Evolutionary conservation across 306 rosid species (phyloP).

Genomic region (Quercus variabilis): DNA sequence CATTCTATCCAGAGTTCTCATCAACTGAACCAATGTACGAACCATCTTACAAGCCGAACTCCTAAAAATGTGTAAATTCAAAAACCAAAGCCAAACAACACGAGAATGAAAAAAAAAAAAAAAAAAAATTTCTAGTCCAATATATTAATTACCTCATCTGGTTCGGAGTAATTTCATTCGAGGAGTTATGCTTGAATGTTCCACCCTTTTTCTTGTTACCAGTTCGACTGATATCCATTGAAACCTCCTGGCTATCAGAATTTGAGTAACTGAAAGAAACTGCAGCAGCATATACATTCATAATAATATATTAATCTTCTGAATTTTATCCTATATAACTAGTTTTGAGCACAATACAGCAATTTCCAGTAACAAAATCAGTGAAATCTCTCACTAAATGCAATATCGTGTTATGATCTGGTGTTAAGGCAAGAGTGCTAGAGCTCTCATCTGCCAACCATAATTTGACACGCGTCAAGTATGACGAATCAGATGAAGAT

Average conservation of each 20-base stretch:
- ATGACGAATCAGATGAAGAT: neutral
- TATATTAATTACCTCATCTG: slow-evolving; percentile 65
- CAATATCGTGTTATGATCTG: neutral
- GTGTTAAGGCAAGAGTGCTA: neutral
- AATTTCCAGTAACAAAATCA: neutral
- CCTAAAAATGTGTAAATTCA: slow-evolving; percentile 28
- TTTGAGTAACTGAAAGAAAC: slow-evolving; percentile 85
- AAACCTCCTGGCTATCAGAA: slow-evolving; percentile 77
- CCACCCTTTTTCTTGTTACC: slow-evolving; percentile 79
- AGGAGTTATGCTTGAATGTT: slow-evolving; percentile 70
- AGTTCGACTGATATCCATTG: slow-evolving; percentile 76
- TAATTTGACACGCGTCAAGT: no score
- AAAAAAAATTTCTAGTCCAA: neutral
- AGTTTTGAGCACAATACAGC: neutral
- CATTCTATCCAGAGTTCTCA: slow-evolving; percentile 98
- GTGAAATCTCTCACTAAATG: neutral
- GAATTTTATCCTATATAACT: neutral
- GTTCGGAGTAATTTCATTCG: slow-evolving; percentile 81
- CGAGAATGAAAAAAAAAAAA: neutral
- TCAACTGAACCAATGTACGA: slow-evolving; percentile 86
- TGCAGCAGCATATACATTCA: slow-evolving; percentile 24
- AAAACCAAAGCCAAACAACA: neutral
- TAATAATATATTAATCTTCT: slow-evolving; percentile 6
- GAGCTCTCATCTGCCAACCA: no score
- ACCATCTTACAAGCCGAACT: slow-evolving; percentile 99